Base-by-base conservation (phyloP, 352 stramenopile genomes). In the Globisporangium apiculatum region DNA sequence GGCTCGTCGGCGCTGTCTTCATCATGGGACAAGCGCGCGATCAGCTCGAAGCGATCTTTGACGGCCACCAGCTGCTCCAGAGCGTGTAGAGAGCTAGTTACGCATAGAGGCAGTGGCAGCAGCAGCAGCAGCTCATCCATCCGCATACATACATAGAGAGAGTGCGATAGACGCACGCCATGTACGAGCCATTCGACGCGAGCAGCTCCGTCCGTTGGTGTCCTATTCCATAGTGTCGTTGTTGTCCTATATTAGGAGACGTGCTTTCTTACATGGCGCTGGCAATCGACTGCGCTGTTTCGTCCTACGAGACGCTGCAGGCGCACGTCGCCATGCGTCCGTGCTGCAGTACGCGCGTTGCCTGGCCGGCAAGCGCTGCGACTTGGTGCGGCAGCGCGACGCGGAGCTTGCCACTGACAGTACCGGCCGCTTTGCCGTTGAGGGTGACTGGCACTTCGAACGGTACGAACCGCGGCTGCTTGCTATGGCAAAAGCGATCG, bases 1-100 rank as follows among this genome's bases (percentile, higher is more conserved):
- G 84, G n/a, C 66, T 94, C 31, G 67, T 94, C 35, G 84, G 84
- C 18, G 84, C 84, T 11, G 84, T 94, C 11, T 91, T 94, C 56
- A 92, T 94, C 62, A 64, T 94, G 41, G 79, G 81, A 40, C 76
- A 89, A 58, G 73, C 82, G 50, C 82, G 83, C 49, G 79, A 86
- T 54, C 63, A 70, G 51, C 68, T 94, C 8, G 84, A 94, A 62
- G 71, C 86, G 57, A 37, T 80, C 47, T 89, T 91, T 59, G 77
- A 88, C 36, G 74, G 81, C 51, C 73, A 89, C 58, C 60, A 66
- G 48, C 47, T 91, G 36, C 68, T 91, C 38, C 71, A 74, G 58
- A 53, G 55, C 48, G 51, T 58, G 31, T 64, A 51, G 14, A 51
- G 14, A 50, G 17, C 35, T 17, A 51, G 56, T 31, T 31, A 31